A percentile compares a stretch with the other conserved stretches of the same genome.
Evolutionary conservation across 1,284 basidiomycete species (phyloP).

Genomic region (Hemileia vastatrix): DNA sequence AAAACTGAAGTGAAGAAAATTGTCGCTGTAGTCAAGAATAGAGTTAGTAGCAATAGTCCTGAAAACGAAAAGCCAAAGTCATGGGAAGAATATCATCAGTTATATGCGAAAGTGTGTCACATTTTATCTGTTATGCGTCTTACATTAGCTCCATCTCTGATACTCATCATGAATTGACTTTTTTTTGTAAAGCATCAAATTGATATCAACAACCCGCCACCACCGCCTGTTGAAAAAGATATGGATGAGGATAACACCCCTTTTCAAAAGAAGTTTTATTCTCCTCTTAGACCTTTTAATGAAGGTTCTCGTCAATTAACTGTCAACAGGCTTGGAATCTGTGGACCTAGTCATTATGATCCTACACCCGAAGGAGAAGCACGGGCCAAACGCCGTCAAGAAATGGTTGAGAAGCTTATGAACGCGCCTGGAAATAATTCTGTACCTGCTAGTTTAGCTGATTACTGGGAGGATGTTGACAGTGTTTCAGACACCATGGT

Average conservation of each 20-base stretch:
- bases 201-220: conserved; percentile 30
- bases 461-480: not conserved
- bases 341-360: conserved; percentile 2
- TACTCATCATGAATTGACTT: no score
- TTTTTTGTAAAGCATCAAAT: conserved; percentile 25
- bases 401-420: not conserved
- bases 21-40: conserved; percentile 7
- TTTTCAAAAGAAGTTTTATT: conserved; percentile 18
- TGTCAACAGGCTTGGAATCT: conserved; percentile 30
- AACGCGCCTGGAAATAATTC: not conserved
- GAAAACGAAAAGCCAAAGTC: conserved; percentile 30
- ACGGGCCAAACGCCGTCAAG: not conserved
- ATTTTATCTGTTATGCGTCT: not conserved
- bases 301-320: conserved; percentile 26
- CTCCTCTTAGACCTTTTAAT: conserved; percentile 26
- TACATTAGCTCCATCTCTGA: not conserved
- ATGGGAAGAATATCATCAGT: conserved; percentile 31
- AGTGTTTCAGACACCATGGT: no score
- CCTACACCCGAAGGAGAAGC: not conserved
- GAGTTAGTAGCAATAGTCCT: conserved; percentile 30
- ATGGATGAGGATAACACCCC: conserved; percentile 12
- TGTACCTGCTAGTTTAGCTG: not conserved
- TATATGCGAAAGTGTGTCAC: conserved; percentile 29
- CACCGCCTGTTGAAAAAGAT: conserved; percentile 21
- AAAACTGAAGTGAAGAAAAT: conserved; percentile 12